A percentile compares a stretch with the other conserved stretches of the same genome.
These are phyloP conservation scores for Suaeda aralocaspica DNA, from an alignment of 148 eudicot genomes.

Conservation along the genomic window DNA sequence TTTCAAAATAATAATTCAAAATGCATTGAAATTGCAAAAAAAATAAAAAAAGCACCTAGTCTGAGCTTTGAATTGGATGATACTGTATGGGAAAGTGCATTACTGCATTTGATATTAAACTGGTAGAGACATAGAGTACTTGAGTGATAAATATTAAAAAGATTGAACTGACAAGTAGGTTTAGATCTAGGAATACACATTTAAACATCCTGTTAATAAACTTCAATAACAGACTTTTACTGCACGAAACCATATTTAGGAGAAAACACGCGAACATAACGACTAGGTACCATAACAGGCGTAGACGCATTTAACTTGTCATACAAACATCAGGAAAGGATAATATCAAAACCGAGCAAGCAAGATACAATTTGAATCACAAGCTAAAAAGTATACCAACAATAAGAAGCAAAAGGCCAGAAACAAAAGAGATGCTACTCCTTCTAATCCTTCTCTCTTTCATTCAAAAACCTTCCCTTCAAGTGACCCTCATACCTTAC, in stretches of 20 bases:
- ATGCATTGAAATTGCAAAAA: background rate
- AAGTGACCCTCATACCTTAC: background rate
- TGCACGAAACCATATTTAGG: background rate
- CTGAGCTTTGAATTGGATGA: background rate
- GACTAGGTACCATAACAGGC: background rate
- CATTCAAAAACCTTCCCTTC: background rate
- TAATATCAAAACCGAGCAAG: background rate
- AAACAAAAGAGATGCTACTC: background rate
- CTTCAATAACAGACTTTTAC: background rate
- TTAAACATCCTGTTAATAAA: background rate
- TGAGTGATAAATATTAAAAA: background rate
- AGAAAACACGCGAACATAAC: background rate
- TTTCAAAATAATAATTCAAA: background rate
- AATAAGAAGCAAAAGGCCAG: background rate
- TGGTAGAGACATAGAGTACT: background rate
- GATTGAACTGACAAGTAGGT: background rate
- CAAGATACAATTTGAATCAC: background rate
- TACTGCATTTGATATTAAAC: background rate
- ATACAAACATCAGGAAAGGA: no score
- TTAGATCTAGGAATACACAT: background rate
- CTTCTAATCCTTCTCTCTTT: background rate
- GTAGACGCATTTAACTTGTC: background rate
- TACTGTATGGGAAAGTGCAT: no score
- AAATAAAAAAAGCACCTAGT: background rate
- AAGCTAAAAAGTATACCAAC: background rate